Base-by-base conservation (phyloP, 345 rosid species). In the Eucalyptus microcorys region DNA sequence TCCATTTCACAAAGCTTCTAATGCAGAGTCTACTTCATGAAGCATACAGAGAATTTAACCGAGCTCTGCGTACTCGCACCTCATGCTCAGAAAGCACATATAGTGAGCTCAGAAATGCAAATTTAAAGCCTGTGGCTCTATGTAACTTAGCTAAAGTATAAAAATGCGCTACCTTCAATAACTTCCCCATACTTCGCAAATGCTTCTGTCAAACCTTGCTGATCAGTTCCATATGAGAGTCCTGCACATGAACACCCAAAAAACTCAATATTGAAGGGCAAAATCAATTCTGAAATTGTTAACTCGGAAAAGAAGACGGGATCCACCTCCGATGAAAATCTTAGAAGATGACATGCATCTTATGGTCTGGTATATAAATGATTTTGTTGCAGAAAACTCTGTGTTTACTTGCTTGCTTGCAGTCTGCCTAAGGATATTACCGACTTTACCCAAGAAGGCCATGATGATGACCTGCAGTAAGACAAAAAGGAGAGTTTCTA, bases 131-230 rank as follows among this genome's bases (percentile, higher is more conserved):
- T 15, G n/a, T 52, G 47, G 47, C 30, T 34, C 30, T 32, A 49
- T 24, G n/a, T 32, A 86, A 53, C 87, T 45, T 19, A 21, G 85
- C 19, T 71, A 49, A 80, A 30, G 24, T 32, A 76, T 52, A 8
- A 19, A 17, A 88, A 86, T 49, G 47, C 47, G 30, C 49, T 91
- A 98, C 99, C 97, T 89, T 96, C 99, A 47, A 91, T 27, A 7
- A 98, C 99, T 88, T 95, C 94, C 88, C 99, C 99, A 81, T 98
- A 96, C 91, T 96, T 97, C 50, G 92, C 66, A 88, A 95, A 98
- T 59, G 96, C 95, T 89, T 96, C 99, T 71, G 91, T 89, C 93
- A 98, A 89, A 83, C 95, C 91, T 42, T 90, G 87, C 43, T 98
- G 96, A 92, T 98, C 97, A 27, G 95, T 97, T 45, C 85, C 87